phyloP scores from a whole-genome alignment of 1,284 basidiomycete genomes.

The Trametes hirsuta region DNA sequence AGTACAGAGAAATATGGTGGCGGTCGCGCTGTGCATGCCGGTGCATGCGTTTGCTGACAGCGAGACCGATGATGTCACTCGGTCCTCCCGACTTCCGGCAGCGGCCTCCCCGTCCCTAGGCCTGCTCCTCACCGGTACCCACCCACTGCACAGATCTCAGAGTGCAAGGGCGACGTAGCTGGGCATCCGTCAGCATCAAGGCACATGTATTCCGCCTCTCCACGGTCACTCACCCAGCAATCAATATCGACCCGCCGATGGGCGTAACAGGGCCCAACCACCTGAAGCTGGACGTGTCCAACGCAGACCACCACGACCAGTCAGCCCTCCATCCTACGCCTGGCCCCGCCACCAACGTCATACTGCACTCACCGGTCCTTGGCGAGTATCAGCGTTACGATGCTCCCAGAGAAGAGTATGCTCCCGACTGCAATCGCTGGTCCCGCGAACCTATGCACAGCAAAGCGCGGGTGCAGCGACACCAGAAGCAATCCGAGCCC shows the following conservation, averaged over 20 bases:
- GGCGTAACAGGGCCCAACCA: conserved; percentile 79
- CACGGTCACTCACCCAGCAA: conserved; percentile 67
- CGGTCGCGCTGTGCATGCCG: too few relatives aligned
- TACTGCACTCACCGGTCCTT: conserved; percentile 50
- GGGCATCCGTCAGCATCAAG: conserved; percentile 4
- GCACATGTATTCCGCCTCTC: background rate
- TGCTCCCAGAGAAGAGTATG: conserved; percentile 72
- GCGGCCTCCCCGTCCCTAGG: background rate
- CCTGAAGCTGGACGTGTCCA: conserved; percentile 46
- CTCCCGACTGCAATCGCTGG: conserved; percentile 69
- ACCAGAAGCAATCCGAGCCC: conserved; percentile 75
- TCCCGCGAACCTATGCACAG: conserved; percentile 67
- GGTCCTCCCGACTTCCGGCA: background rate
- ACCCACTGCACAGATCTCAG: background rate
- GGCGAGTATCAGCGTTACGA: conserved; percentile 65
- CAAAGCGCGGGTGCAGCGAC: conserved; percentile 73
- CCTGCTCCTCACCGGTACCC: too few relatives aligned
- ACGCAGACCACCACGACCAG: background rate
- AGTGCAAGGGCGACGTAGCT: conserved; percentile 57
- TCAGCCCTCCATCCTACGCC: background rate
- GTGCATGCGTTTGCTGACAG: background rate
- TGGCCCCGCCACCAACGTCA: conserved; percentile 1
- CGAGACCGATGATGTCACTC: conserved; percentile 13
- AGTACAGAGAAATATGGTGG: too few relatives aligned
- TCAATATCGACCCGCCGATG: conserved; percentile 73